Base-by-base conservation (phyloP, 768 basidiomycete species). In the Macrolepiota albuminosa region DNA sequence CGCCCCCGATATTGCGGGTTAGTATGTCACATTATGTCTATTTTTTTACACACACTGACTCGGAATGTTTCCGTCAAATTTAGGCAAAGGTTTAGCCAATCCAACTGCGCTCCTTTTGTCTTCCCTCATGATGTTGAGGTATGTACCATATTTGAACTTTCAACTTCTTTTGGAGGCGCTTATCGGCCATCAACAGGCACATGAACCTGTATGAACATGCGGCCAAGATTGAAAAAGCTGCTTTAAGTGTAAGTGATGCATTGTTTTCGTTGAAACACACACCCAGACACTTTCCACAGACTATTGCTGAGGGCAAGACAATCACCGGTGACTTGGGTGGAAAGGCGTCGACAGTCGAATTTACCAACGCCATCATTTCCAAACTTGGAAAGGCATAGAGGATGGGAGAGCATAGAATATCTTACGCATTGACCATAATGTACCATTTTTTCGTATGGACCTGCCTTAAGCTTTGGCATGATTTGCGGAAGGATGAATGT, bases 121-220 rank as follows among this genome's bases (percentile, higher is more conserved):
- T 63, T 94, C 93, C 59, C 77, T 98, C 62, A 98, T 98, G 97
- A 98, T 98, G 96, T 73, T 98, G 69, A 86, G 94, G 93, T 91
- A 67, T 61, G 83, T 76, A 26, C 29, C 7, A 34, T 61, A 60
- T 16, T 13, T 21, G 8, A 36, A 13, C 18, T 18, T 24, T 36
- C 6, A 6, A 26, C 26, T 31, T 54, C 29, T 57, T 45, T 29
- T 26, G 43, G 18, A 29, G n/a, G 36, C 18, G 39, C 49, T 61
- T 36, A 63, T 31, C 24, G 48, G 40, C 33, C 31, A 54, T 54
- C 31, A 55, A 61, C 67, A 93, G 93, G 75, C 96, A 98, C 80
- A 98, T 99, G 97, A 86, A 86, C 70, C 76, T 98, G 65, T 80
- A 82, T 71, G 83, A 88, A 54, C 79, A 93, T 69, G 97, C 97